Evolutionary conservation across 805 yeast species (phyloP), one percentile per base, ranked within the genome.

Genomic region (Kodamaea neixiangensis): DNA sequence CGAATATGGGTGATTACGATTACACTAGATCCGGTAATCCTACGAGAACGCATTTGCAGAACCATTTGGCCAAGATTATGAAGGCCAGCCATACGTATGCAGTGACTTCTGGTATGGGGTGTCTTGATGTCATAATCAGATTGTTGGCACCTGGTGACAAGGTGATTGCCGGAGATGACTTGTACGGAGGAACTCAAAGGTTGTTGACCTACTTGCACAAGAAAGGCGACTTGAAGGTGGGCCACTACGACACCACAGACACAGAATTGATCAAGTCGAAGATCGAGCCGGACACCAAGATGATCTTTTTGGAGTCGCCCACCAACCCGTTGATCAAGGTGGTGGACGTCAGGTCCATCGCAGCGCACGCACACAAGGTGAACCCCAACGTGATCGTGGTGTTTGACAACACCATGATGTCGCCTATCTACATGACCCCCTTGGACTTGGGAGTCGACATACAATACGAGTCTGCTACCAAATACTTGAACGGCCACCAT

Each of bases 341-440:
- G 53, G 84, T 89, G 52, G 96, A 93, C 65, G 81, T 92, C 48
- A 83, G 81, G 53, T 72, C 81, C 31, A 83, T 91, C 52, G 72
- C 91, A 14, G 72, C 73, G 35, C 75, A 80, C 54, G 91, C 92
- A 42, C 94, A 89, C 64, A 65, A 70, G 40, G 75, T 78, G 39
- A 86, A 78, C 62, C 90, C 96, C 14, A 78, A 84, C 35, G 77
- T 87, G 48, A 65, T 86, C 46, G 84, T 89, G 38, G 96, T 89
- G 11, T 92, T 92, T 54, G 97, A 92, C 71, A 92, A 93, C 76
- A 93, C 97, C 52, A 92, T 92, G 98, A 87, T 92, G 96, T 85
- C 96, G 22, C 97, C 97, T 10, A 69, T 92, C 54, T 77, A 86
- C 61, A 84, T 89, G 84, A 78, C 86, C 19, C 97, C 98, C 3